Evolutionary conservation across 2,329 filamentous ascomycete species (phyloP).

Genomic region (Ustulina deusta): DNA sequence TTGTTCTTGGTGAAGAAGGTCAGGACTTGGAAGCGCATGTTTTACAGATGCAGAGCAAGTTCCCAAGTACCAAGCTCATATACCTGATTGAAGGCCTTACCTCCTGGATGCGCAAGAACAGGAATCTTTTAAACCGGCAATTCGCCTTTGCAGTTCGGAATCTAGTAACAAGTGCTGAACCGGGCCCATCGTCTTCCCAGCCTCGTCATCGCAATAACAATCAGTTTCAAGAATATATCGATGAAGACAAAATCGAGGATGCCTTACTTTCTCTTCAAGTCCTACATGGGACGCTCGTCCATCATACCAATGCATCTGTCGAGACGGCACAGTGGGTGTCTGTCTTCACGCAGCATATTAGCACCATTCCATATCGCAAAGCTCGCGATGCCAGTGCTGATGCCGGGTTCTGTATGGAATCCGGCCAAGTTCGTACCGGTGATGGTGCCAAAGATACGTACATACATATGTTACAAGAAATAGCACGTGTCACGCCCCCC

Average conservation of each 20-base stretch:
- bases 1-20: slow-evolving; percentile 62
- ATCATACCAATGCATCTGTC: slow-evolving; percentile 70
- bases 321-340: slow-evolving; percentile 80
- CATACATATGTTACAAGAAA: slow-evolving; percentile 80
- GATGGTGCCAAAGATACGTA: slow-evolving; percentile 75
- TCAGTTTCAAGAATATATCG: slow-evolving; percentile 62
- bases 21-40: slow-evolving; percentile 70
- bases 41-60: slow-evolving; percentile 63
- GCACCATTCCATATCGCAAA: slow-evolving; percentile 77
- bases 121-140: slow-evolving; percentile 73
- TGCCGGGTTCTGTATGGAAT: slow-evolving; percentile 82
- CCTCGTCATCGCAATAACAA: slow-evolving; percentile 57
- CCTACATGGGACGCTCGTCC: slow-evolving; percentile 73
- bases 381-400: slow-evolving; percentile 63
- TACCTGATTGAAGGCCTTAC: slow-evolving; percentile 79
- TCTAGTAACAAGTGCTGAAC: slow-evolving; percentile 52
- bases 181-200: slow-evolving; percentile 44
- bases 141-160: slow-evolving; percentile 74
- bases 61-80: slow-evolving; percentile 67
- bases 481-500: slow-evolving; percentile 76
- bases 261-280: slow-evolving; percentile 78
- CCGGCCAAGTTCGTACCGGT: slow-evolving; percentile 79
- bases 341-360: slow-evolving; percentile 82
- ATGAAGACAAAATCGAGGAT: slow-evolving; percentile 77
- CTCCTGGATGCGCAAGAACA: slow-evolving; percentile 76